Percentiles rank a stretch among this genome's conserved stretches.
phyloP scores from a whole-genome alignment of 2,329 filamentous ascomycete genomes.

The Raffaelea albimanens region DNA sequence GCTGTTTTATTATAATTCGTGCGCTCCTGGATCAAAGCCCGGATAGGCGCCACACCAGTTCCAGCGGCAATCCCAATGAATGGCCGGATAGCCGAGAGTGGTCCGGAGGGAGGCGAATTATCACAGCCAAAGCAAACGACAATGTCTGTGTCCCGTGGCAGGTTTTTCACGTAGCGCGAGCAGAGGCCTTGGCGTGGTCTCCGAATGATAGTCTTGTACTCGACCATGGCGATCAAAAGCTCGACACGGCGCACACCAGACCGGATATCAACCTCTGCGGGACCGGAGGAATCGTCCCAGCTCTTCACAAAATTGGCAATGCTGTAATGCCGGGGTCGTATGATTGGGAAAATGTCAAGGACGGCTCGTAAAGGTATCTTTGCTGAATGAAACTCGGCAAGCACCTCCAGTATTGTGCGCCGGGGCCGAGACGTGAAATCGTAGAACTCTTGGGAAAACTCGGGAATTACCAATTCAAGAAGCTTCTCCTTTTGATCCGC shows the following conservation, averaged over 20 bases:
- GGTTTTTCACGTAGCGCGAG: conserved; percentile 69
- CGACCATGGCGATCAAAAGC: conserved; percentile 77
- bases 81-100: conserved; percentile 35
- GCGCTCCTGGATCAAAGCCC: conserved; percentile 74
- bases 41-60: conserved; percentile 78
- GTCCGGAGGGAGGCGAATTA: conserved; percentile 33
- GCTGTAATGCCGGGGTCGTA: conserved; percentile 89
- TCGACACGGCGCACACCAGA: conserved; percentile 52
- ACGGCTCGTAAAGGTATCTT: conserved; percentile 68
- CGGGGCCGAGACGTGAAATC: conserved; percentile 90
- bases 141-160: conserved; percentile 47
- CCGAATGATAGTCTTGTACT: conserved; percentile 81
- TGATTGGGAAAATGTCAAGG: conserved; percentile 64
- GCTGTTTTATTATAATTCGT: conserved; percentile 16
- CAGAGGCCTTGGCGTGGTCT: conserved; percentile 80
- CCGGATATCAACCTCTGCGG: too few species aligned
- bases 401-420: conserved; percentile 82
- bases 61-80: conserved; percentile 75
- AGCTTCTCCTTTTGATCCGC: conserved; percentile 70
- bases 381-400: conserved; percentile 82
- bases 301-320: conserved; percentile 61
- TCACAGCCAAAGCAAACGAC: conserved; percentile 33
- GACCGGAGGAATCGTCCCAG: too few species aligned
- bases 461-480: conserved; percentile 69
- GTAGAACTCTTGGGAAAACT: conserved; percentile 82